Conservation (phyloP, 768 basidiomycete genomes). For the Amanita rubescens region DNA sequence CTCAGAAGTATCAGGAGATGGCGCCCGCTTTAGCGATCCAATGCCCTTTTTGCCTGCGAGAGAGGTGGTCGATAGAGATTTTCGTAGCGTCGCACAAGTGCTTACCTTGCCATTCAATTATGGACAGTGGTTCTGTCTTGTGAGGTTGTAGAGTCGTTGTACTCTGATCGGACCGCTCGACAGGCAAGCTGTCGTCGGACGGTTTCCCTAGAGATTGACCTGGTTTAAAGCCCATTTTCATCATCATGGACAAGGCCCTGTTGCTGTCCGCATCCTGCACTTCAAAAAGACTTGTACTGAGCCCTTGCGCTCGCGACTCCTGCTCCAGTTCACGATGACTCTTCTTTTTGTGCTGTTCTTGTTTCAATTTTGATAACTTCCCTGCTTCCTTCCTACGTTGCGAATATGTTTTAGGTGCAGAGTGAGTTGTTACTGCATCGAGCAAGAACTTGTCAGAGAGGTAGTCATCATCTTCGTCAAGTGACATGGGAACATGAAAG, state of each 20-base stretch:
- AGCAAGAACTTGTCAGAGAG: constrained; percentile 81
- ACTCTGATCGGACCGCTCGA: not conserved
- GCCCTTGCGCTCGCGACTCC: constrained; percentile 70
- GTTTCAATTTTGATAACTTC: constrained; percentile 49
- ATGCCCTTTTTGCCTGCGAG: constrained; percentile 71
- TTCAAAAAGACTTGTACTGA: constrained; percentile 76
- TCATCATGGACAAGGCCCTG: constrained; percentile 86
- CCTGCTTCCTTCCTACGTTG: constrained; percentile 63
- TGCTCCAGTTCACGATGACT: constrained; percentile 61
- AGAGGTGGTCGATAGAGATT: constrained; percentile 8
- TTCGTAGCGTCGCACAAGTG: not conserved
- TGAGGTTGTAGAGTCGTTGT: constrained; percentile 25
- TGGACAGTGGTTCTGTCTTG: constrained; percentile 59
- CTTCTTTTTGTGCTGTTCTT: constrained; percentile 61
- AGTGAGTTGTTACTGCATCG: constrained; percentile 26
- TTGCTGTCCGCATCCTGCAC: constrained; percentile 50
- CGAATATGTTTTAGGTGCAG: constrained; percentile 54
- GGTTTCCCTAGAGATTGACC: constrained; percentile 65
- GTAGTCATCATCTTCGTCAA: constrained; percentile 81
- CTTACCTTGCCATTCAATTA: constrained; percentile 81
- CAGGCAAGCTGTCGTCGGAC: not conserved
- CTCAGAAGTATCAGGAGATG: constrained; percentile 56
- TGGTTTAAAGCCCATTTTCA: constrained; percentile 90
- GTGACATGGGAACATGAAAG: constrained; percentile 54
- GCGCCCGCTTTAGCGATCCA: constrained; percentile 59